Percentiles rank a stretch among this genome's conserved stretches.
These are phyloP conservation scores for Penicillium sp. DNA, from an alignment of 2,329 filamentous ascomycete species.

Conservation along the genomic window DNA sequence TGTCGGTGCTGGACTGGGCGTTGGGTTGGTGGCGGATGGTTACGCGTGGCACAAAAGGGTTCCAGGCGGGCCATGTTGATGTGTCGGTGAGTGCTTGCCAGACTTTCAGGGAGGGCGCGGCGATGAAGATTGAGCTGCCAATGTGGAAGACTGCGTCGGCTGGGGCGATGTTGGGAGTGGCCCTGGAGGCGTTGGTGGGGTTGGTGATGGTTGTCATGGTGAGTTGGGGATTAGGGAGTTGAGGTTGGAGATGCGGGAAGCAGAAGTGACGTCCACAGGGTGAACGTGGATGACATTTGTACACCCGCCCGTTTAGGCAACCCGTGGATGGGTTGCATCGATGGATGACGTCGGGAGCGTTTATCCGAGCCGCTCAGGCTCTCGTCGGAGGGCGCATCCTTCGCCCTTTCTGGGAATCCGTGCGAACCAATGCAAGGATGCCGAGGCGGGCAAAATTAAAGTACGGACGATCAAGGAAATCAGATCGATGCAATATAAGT, in stretches of 20 bases:
- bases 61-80: constrained; percentile 49
- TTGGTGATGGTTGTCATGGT: constrained; percentile 14
- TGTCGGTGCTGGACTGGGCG: constrained; percentile 5
- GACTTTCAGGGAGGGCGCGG: constrained; percentile 42
- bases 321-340: too few relatives aligned
- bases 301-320: too few relatives aligned
- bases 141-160: constrained; percentile 31
- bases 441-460: too few relatives aligned
- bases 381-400: too few relatives aligned
- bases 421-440: too few relatives aligned
- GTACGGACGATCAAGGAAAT: too few relatives aligned
- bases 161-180: constrained; percentile 34
- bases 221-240: not conserved
- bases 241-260: not conserved
- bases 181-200: constrained; percentile 23
- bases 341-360: too few relatives aligned
- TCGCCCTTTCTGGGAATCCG: too few relatives aligned
- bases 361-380: too few relatives aligned
- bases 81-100: constrained; percentile 47
- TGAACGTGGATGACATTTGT: too few relatives aligned
- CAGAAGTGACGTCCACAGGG: too few relatives aligned
- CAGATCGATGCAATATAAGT: too few relatives aligned
- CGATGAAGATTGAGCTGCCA: constrained; percentile 38
- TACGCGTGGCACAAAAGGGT: constrained; percentile 46
- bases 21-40: constrained; percentile 45